A percentile compares a stretch with the other conserved stretches of the same genome.
phyloP scores from a whole-genome alignment of 208 protist genomes.

The Crithidia sp. region DNA sequence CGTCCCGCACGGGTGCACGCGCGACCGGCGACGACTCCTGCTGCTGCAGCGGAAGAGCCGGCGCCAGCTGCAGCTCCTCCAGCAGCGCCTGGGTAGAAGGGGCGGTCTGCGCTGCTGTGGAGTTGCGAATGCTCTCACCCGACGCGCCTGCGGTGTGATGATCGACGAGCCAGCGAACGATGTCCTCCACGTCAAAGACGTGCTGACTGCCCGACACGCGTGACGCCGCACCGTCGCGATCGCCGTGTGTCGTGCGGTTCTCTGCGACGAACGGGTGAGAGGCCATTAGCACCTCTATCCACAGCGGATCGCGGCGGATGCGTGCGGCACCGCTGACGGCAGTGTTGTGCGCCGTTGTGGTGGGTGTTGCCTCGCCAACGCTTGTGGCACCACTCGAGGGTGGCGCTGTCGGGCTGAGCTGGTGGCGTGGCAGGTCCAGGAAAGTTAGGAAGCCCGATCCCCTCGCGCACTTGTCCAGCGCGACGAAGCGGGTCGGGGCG shows the following conservation, averaged over 20 bases:
- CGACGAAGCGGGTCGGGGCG: slow-evolving; percentile 59
- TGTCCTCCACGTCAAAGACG: slow-evolving; percentile 18
- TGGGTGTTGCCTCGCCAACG: too few species aligned
- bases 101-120: slow-evolving; percentile 15
- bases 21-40: background rate
- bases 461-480: slow-evolving; percentile 90
- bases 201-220: background rate
- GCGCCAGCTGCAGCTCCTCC: slow-evolving; percentile 38
- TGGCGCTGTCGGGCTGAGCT: slow-evolving; percentile 1
- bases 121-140: too few species aligned
- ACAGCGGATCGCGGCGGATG: slow-evolving; percentile 66
- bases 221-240: background rate
- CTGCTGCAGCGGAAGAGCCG: slow-evolving; percentile 51
- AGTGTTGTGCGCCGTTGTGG: too few species aligned
- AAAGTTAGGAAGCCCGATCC: slow-evolving; percentile 81
- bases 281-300: slow-evolving; percentile 61
- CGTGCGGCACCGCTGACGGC: slow-evolving; percentile 19
- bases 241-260: slow-evolving; percentile 29
- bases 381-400: too few species aligned
- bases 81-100: slow-evolving; percentile 51
- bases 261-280: slow-evolving; percentile 49
- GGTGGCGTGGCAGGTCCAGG: slow-evolving; percentile 55
- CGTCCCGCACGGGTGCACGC: background rate
- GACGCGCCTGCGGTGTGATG: background rate
- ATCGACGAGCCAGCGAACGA: background rate